Percentiles rank a stretch among this genome's conserved stretches.
phyloP scores from a whole-genome alignment of 129 eudicot species.

The Sambucus nigra region DNA sequence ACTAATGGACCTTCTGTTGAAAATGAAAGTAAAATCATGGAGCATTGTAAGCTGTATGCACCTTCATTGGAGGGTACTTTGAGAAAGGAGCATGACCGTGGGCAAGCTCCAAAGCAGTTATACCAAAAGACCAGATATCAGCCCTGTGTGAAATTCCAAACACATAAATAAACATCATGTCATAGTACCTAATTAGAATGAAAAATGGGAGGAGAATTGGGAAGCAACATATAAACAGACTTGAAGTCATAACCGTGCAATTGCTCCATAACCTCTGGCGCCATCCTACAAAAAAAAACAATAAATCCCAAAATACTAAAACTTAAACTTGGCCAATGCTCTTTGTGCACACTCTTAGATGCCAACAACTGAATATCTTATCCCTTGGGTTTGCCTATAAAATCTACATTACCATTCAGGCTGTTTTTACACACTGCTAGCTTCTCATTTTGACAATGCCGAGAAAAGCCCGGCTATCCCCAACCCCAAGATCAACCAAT shows the following conservation, averaged over 20 bases:
- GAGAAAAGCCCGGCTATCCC: neutral
- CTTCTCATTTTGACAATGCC: neutral
- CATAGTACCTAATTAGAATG: neutral
- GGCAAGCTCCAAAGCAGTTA: slow-evolving; percentile 96
- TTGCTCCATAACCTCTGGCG: slow-evolving; percentile 99
- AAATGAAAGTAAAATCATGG: neutral
- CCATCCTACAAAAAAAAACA: slow-evolving; percentile 67
- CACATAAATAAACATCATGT: neutral
- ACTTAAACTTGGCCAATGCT: neutral
- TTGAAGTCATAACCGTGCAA: slow-evolving; percentile 85
- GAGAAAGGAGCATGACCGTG: slow-evolving; percentile 99
- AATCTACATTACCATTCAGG: neutral
- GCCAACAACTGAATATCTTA: neutral
- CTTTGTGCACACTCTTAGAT: neutral
- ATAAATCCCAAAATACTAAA: slow-evolving; percentile 1
- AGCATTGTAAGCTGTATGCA: slow-evolving; percentile 12
- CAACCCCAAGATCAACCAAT: neutral
- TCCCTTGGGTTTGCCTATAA: neutral
- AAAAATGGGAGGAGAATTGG: neutral
- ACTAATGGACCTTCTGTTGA: neutral
- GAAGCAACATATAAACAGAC: slow-evolving; percentile 31
- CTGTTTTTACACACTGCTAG: neutral
- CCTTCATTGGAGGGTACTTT: slow-evolving; percentile 99
- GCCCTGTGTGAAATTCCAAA: slow-evolving; percentile 50
- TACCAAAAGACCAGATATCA: slow-evolving; percentile 99